phyloP scores from a whole-genome alignment of 1,284 basidiomycete species.

The Hemileia vastatrix region DNA sequence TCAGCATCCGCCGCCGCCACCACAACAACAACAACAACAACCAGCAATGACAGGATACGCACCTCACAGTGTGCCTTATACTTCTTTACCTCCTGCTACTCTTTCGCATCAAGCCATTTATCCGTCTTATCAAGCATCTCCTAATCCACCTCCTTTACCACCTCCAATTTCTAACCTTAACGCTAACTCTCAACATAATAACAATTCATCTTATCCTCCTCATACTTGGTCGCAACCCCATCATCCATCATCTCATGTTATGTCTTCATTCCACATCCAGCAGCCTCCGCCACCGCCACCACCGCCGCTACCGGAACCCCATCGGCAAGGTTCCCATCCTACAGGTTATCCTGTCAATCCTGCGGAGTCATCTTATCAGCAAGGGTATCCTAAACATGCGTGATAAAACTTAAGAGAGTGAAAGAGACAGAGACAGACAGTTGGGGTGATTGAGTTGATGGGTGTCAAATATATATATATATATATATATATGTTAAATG shows the following conservation, averaged over 20 bases:
- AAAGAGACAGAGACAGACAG: too few species aligned
- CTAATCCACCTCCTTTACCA: conserved; percentile 20
- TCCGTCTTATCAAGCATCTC: neutral
- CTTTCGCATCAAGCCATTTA: neutral
- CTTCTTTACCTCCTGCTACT: neutral
- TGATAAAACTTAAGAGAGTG: too few species aligned
- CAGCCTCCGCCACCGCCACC: neutral
- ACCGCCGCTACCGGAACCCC: neutral
- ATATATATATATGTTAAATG: too few species aligned
- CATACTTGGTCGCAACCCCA: neutral
- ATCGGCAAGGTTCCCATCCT: neutral
- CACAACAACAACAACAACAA: conserved; percentile 32
- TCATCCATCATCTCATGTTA: too few species aligned
- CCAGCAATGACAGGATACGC: too few species aligned
- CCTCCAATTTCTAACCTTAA: conserved; percentile 22
- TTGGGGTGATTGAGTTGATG: too few species aligned
- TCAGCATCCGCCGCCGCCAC: conserved; percentile 24
- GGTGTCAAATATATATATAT: too few species aligned
- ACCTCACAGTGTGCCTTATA: neutral
- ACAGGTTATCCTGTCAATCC: neutral
- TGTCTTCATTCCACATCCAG: too few species aligned
- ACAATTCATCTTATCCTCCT: neutral
- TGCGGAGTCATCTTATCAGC: too few species aligned
- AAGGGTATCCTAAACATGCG: too few species aligned
- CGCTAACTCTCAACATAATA: neutral